Evolutionary conservation across 805 yeast species (phyloP).

Genomic region (Pichia exigua): DNA sequence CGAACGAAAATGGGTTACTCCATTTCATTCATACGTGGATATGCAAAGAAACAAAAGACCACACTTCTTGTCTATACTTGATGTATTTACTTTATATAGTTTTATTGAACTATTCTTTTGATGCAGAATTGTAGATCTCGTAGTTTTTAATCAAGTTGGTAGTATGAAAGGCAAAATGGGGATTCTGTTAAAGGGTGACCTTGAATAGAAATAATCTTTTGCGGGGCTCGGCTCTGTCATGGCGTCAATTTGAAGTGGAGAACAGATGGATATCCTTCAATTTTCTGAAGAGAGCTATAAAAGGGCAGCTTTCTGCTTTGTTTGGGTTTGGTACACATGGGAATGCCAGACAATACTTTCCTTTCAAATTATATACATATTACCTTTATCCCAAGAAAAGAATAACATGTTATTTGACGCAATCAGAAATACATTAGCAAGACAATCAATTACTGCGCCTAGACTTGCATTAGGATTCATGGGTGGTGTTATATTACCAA

Average conservation of each 20-base stretch:
- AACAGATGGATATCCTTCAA: no score
- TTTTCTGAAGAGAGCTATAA: not conserved
- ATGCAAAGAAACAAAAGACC: not conserved
- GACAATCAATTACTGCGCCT: slow-evolving; percentile 9
- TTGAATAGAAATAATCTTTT: not conserved
- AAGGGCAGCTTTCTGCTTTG: not conserved
- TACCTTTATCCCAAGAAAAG: not conserved
- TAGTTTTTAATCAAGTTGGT: no score
- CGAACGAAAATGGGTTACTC: not conserved
- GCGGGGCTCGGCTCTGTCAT: not conserved
- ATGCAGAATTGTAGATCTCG: no score
- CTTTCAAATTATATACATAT: no score
- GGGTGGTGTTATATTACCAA: slow-evolving; percentile 15
- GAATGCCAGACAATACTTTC: no score
- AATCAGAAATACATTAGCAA: slow-evolving; percentile 5
- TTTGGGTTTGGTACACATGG: no score
- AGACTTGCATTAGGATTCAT: slow-evolving; percentile 13
- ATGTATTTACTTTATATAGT: not conserved
- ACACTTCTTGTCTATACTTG: not conserved
- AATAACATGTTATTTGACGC: slow-evolving; percentile 9
- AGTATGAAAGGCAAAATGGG: no score
- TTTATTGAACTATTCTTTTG: no score
- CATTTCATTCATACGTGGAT: not conserved
- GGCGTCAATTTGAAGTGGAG: not conserved
- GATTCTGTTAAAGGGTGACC: no score